Percentiles rank a stretch among this genome's conserved stretches.
Conservation (phyloP, 495 filamentous ascomycete species). For the Coniosporium apollinis region DNA sequence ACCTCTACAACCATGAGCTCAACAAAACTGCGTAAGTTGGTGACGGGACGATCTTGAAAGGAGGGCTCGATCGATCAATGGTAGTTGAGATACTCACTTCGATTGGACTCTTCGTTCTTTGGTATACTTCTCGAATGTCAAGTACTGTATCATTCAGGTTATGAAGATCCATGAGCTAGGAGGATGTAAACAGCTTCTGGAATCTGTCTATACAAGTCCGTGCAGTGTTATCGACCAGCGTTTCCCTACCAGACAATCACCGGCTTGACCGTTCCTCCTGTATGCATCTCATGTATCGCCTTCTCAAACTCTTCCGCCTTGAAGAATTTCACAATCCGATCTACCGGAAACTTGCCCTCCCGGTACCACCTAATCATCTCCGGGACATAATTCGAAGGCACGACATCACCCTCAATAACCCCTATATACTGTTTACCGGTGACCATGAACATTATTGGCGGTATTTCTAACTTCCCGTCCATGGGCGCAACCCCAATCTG, state of each 20-base stretch:
- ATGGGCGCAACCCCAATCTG: conserved; percentile 13
- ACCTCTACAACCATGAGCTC: no score
- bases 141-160: no score
- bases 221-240: no score
- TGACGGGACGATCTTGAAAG: no score
- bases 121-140: no score
- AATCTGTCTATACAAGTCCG: no score
- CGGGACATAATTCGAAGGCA: conserved; percentile 11
- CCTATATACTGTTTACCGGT: conserved; percentile 11
- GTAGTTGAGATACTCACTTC: no score
- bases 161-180: no score
- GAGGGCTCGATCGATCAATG: no score
- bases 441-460: conserved; percentile 10
- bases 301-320: conserved; percentile 53
- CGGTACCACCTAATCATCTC: conserved; percentile 19
- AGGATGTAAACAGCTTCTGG: no score
- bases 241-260: conserved; percentile 18
- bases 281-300: conserved; percentile 29
- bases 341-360: conserved; percentile 19
- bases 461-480: conserved; percentile 10
- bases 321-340: conserved; percentile 18
- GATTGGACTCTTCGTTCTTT: no score
- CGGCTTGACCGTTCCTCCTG: conserved; percentile 20
- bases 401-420: conserved; percentile 12
- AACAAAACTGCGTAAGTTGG: no score